phyloP scores from a whole-genome alignment of 2,329 filamentous ascomycete species.

The Dothideomycetes sp. region DNA sequence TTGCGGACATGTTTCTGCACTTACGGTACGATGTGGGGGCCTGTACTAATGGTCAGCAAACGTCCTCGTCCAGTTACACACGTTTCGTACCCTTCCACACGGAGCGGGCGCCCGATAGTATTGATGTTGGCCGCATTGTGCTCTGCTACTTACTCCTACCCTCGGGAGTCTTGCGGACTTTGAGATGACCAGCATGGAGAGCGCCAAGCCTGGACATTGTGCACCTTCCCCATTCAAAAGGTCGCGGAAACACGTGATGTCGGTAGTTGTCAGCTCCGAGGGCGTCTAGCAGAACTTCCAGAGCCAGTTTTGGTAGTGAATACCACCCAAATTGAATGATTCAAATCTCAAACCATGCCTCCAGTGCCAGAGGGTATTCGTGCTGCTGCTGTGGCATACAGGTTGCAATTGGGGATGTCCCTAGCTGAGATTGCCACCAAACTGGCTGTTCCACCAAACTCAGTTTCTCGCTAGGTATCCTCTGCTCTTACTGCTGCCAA shows the following conservation, averaged over 20 bases:
- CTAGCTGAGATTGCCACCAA: too few relatives aligned
- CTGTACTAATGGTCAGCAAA: constrained; percentile 26
- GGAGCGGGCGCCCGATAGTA: constrained; percentile 59
- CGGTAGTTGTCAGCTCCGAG: neutral
- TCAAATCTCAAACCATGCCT: too few relatives aligned
- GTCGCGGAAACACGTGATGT: too few relatives aligned
- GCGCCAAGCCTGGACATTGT: too few relatives aligned
- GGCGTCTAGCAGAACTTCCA: too few relatives aligned
- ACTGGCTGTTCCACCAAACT: neutral
- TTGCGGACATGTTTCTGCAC: constrained; percentile 15
- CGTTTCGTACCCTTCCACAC: constrained; percentile 68
- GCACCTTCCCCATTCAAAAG: too few relatives aligned
- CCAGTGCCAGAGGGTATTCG: too few relatives aligned
- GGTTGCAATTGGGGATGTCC: too few relatives aligned
- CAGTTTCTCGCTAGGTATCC: neutral
- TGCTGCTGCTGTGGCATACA: too few relatives aligned
- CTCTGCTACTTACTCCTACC: neutral
- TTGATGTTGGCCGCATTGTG: constrained; percentile 16
- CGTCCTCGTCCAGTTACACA: neutral
- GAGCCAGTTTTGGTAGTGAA: too few relatives aligned
- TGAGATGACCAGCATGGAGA: neutral
- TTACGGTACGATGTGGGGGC: constrained; percentile 62
- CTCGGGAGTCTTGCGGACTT: constrained; percentile 6
- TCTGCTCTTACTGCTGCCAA: too few relatives aligned
- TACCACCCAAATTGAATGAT: too few relatives aligned